phyloP scores from a whole-genome alignment of 805 yeast genomes.

The Spathaspora girioi region DNA sequence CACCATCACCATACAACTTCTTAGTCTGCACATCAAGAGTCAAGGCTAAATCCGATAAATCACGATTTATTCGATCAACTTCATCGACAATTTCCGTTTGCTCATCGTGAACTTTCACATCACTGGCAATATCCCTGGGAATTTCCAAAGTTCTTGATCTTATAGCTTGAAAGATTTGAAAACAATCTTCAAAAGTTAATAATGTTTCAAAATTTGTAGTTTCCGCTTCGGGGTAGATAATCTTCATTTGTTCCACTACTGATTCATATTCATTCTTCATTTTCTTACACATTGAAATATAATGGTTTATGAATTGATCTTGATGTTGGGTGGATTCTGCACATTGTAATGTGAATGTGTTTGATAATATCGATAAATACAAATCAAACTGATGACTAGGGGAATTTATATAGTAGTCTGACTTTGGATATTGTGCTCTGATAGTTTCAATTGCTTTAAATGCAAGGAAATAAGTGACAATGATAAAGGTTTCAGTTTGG shows the following conservation, averaged over 20 bases:
- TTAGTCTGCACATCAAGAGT: conserved; percentile 61
- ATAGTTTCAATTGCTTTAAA: conserved; percentile 12
- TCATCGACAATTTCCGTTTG: conserved; percentile 12
- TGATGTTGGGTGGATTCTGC: conserved; percentile 6
- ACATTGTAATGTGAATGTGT: conserved; percentile 11
- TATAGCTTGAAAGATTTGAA: conserved; percentile 42
- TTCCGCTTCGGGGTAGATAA: conserved; percentile 1
- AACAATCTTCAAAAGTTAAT: conserved; percentile 17
- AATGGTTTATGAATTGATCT: conserved; percentile 6
- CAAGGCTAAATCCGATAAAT: conserved; percentile 66
- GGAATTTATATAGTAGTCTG: conserved; percentile 3
- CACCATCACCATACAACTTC: conserved; percentile 26
- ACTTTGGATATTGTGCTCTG: neutral
- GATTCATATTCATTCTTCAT: conserved; percentile 10
- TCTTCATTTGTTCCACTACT: conserved; percentile 6
- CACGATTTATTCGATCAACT: conserved; percentile 24
- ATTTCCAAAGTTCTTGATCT: conserved; percentile 63
- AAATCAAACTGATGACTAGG: conserved; percentile 8
- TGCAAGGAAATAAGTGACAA: conserved; percentile 22
- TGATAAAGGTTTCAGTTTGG: conserved; percentile 23
- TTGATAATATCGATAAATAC: conserved; percentile 17
- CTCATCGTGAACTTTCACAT: conserved; percentile 10
- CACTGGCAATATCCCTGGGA: conserved; percentile 34
- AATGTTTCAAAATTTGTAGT: conserved; percentile 9
- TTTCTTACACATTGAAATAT: conserved; percentile 2